Evolutionary conservation across 768 basidiomycete genomes (phyloP), one percentile per base, ranked within the genome.

Genomic region (Artomyces pyxidatus): DNA sequence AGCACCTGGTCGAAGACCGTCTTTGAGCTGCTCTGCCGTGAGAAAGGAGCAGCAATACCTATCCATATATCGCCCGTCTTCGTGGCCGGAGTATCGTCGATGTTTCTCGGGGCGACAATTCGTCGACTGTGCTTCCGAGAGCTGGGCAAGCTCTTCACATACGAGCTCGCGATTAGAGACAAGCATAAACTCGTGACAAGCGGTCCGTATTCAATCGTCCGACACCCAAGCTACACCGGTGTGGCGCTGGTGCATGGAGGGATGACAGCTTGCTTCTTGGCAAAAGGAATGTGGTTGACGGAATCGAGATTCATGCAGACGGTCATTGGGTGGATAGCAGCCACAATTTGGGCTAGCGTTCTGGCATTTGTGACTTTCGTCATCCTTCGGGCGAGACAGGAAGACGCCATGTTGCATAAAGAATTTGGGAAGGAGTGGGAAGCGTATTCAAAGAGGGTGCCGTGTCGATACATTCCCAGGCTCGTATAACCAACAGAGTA

Each of bases 171-270:
- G 6, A 12, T 44, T n/a, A 22, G 43, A 26, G n/a, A 29, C n/a
- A 26, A 44, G 14, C 43, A 44, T 28, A 27, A 29, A 28, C 43
- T 44, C 27, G 26, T 44, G n/a, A 27, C 25, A n/a, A 28, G 26
- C 27, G 43, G 43, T 6, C 43, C 43, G 43, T 44, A 44, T 27
- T 26, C 43, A 3, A 10, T 28, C 43, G 43, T 44, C 12, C 43
- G 43, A 17, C 43, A 44, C 43, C 43, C 43, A n/a, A 44, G 47
- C 51, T 56, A 56, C 51, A 52, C 50, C 26, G 35, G 32, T 35
- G 19, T n/a, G 6, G 21, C 37, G 10, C 17, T 46, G 3, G 21
- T 29, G 32, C 16, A 25, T 1, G 6, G 9, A 19, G 45, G 45
- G 22, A 16, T 46, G 30, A 6, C 28, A n/a, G 12, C n/a, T 6